Evolutionary conservation across 2,329 filamentous ascomycete species (phyloP).

Genomic region (Pseudovirgaria hyperparasitica): DNA sequence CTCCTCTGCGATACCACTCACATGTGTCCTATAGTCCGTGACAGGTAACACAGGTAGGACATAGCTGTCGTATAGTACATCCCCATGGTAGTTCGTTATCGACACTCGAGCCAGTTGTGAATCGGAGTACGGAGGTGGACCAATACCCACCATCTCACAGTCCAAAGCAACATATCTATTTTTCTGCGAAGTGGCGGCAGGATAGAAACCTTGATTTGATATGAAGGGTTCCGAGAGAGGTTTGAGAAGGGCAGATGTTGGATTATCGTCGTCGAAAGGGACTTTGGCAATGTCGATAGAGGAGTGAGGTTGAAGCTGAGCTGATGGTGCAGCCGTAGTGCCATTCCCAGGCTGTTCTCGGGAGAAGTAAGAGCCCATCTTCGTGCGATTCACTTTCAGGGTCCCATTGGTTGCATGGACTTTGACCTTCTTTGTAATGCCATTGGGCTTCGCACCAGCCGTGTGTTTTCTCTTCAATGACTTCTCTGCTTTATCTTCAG

Average conservation of each 20-base stretch:
- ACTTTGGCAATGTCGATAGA: slow-evolving; percentile 39
- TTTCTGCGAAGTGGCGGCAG: slow-evolving; percentile 46
- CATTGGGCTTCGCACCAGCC: slow-evolving; percentile 8
- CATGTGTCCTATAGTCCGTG: slow-evolving; percentile 78
- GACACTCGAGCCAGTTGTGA: slow-evolving; percentile 78
- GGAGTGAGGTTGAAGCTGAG: slow-evolving; percentile 20
- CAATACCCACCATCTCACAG: slow-evolving; percentile 96
- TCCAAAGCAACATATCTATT: slow-evolving; percentile 91
- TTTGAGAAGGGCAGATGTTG: slow-evolving; percentile 35
- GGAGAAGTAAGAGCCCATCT: slow-evolving; percentile 40
- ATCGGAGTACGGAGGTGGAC: slow-evolving; percentile 47
- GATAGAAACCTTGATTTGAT: slow-evolving; percentile 31
- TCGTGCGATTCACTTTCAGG: slow-evolving; percentile 26
- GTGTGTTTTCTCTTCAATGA: slow-evolving; percentile 23
- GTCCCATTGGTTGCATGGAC: slow-evolving; percentile 4
- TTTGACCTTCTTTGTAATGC: slow-evolving; percentile 2
- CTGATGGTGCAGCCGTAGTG: slow-evolving; percentile 31
- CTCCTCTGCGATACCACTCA: slow-evolving; percentile 68
- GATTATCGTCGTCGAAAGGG: slow-evolving; percentile 43
- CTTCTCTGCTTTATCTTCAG: slow-evolving; percentile 13
- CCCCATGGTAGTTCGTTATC: slow-evolving; percentile 85
- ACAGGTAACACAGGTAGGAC: slow-evolving; percentile 67
- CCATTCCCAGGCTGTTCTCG: slow-evolving; percentile 24
- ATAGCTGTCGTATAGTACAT: slow-evolving; percentile 88
- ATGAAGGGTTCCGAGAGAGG: slow-evolving; percentile 27